Evolutionary conservation across 2,329 filamentous ascomycete genomes (phyloP).

Genomic region (Paecilomyces fulvus): DNA sequence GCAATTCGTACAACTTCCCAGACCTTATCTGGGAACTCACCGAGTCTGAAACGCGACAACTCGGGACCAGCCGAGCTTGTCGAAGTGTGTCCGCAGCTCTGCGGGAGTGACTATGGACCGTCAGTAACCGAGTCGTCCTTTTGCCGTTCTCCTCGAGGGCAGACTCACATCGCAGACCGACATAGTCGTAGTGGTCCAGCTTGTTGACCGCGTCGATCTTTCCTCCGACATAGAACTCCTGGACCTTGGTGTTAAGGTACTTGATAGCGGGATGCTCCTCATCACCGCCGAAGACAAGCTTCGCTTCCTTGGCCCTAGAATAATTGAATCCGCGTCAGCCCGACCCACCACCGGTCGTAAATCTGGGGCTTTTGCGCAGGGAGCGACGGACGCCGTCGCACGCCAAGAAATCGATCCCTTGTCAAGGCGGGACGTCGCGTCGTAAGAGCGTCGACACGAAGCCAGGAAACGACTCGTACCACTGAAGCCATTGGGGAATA

Average conservation of each 20-base stretch:
- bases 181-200: conserved; percentile 97
- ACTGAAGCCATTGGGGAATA: neutral
- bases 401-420: neutral
- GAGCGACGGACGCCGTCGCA: neutral
- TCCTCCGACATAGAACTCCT: conserved; percentile 89
- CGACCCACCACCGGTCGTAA: conserved; percentile 9
- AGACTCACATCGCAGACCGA: conserved; percentile 77
- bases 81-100: conserved; percentile 91
- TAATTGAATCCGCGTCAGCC: conserved; percentile 17
- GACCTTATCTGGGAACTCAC: conserved; percentile 12
- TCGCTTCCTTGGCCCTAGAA: conserved; percentile 71
- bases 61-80: conserved; percentile 97
- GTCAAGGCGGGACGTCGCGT: neutral
- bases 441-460: conserved; percentile 2
- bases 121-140: conserved; percentile 7
- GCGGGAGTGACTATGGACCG: conserved; percentile 66
- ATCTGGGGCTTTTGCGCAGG: neutral
- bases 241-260: conserved; percentile 71
- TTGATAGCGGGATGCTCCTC: conserved; percentile 86
- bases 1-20: neutral
- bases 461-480: neutral
- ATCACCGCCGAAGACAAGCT: conserved; percentile 89
- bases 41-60: conserved; percentile 97
- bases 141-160: too few species aligned
- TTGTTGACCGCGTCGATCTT: conserved; percentile 94